Conservation (phyloP, 2,329 filamentous ascomycete genomes). For the Trichoderma sp. region DNA sequence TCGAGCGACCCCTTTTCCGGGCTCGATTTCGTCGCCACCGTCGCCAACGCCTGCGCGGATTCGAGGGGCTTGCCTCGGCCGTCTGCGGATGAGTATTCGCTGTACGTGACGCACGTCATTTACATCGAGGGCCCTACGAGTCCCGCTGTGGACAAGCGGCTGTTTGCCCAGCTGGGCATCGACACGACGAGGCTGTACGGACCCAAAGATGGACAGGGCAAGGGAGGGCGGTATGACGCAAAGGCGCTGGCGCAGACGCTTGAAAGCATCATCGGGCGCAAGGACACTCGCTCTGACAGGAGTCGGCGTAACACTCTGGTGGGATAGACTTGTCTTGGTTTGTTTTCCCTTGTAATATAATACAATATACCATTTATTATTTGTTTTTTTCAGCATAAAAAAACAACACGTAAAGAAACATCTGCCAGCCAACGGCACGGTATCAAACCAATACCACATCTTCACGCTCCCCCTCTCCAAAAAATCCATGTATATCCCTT, state of each 20-base stretch:
- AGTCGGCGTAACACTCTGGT: constrained; percentile 49
- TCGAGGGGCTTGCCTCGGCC: constrained; percentile 55
- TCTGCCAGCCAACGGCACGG: constrained; percentile 1
- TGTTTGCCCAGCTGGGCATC: constrained; percentile 68
- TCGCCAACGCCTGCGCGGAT: constrained; percentile 72
- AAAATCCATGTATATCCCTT: not conserved
- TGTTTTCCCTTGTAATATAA: not conserved
- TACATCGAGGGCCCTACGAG: constrained; percentile 72
- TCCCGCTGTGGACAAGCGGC: constrained; percentile 68
- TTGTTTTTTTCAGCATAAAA: not conserved
- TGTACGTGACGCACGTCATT: constrained; percentile 81
- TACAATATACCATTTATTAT: constrained; percentile 8
- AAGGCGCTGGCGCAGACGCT: constrained; percentile 73
- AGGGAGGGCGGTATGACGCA: constrained; percentile 69
- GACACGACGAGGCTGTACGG: constrained; percentile 78
- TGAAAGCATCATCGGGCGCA: constrained; percentile 71
- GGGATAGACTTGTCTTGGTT: constrained; percentile 27
- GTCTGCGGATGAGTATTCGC: constrained; percentile 51
- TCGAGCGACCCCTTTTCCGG: constrained; percentile 65
- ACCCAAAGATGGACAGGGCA: constrained; percentile 48
- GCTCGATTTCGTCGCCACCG: constrained; percentile 77
- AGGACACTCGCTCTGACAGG: constrained; percentile 39
- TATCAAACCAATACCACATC: constrained; percentile 13
- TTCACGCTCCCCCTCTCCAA: not conserved
- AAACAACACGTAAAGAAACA: not conserved